These are phyloP conservation scores for Ichthyophthirius multifiliis DNA, from an alignment of 169 alveolate species.

Conservation along the genomic window DNA sequence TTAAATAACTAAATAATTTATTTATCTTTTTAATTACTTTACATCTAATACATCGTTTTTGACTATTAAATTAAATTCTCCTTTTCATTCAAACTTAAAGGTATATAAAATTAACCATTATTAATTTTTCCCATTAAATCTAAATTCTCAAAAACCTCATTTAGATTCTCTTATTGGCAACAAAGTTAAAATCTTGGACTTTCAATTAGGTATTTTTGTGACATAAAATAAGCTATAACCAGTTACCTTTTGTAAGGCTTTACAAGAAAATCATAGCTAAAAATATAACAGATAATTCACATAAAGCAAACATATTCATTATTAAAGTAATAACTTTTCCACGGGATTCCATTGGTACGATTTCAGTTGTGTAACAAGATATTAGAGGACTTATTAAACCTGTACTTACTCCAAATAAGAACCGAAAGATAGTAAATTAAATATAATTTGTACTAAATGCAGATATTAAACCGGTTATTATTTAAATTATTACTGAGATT, in stretches of 20 bases:
- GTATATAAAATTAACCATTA: neutral
- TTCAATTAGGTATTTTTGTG: neutral
- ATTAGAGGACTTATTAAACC: neutral
- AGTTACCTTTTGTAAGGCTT: neutral
- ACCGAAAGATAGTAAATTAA: neutral
- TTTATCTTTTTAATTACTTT: neutral
- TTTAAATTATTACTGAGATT: too few species aligned
- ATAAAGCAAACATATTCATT: neutral
- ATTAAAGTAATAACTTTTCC: neutral
- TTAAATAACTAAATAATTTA: neutral
- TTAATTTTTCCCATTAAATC: neutral
- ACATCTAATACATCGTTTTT: neutral
- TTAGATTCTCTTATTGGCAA: neutral
- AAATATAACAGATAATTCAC: neutral
- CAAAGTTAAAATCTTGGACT: slow-evolving; percentile 6
- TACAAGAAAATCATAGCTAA: neutral
- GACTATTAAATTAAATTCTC: neutral
- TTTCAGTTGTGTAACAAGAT: neutral
- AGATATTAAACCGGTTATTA: neutral
- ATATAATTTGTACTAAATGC: neutral
- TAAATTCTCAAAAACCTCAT: neutral
- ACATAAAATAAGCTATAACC: neutral
- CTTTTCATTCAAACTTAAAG: neutral
- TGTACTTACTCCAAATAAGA: neutral
- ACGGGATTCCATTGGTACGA: neutral